phyloP scores from a whole-genome alignment of 768 basidiomycete species.

The Amanita rubescens region DNA sequence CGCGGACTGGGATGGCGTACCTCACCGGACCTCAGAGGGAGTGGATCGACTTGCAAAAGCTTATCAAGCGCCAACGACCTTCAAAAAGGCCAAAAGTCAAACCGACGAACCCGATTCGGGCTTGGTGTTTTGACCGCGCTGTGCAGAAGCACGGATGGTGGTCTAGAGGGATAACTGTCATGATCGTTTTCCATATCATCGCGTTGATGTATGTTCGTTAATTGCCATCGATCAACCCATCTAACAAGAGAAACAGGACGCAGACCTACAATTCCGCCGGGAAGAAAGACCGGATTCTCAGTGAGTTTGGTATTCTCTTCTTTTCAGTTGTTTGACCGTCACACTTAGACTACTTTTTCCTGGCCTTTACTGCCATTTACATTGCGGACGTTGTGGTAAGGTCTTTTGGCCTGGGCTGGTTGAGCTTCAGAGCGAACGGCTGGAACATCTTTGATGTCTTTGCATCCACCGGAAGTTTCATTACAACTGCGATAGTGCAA shows the following conservation, averaged over 20 bases:
- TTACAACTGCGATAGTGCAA: slow-evolving; percentile 71
- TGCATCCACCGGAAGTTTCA: slow-evolving; percentile 73
- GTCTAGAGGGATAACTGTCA: slow-evolving; percentile 68
- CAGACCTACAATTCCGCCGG: slow-evolving; percentile 58
- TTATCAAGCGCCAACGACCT: slow-evolving; percentile 80
- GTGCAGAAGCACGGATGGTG: slow-evolving; percentile 92
- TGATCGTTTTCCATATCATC: slow-evolving; percentile 78
- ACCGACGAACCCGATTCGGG: slow-evolving; percentile 47
- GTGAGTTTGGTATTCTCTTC: slow-evolving; percentile 30
- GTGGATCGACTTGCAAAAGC: slow-evolving; percentile 90
- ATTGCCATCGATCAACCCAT: not conserved
- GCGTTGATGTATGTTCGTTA: slow-evolving; percentile 61
- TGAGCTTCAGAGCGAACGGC: slow-evolving; percentile 79
- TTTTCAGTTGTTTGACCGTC: slow-evolving; percentile 51
- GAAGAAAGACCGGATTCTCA: slow-evolving; percentile 47
- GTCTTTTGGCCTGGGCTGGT: slow-evolving; percentile 78
- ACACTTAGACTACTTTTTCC: slow-evolving; percentile 65
- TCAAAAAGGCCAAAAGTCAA: slow-evolving; percentile 68
- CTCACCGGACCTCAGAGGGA: slow-evolving; percentile 82
- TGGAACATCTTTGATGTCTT: slow-evolving; percentile 92
- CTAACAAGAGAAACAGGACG: slow-evolving; percentile 45
- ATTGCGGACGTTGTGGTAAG: slow-evolving; percentile 71
- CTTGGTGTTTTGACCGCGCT: slow-evolving; percentile 91
- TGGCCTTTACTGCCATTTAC: slow-evolving; percentile 66
- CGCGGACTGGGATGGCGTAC: slow-evolving; percentile 79